phyloP scores from a whole-genome alignment of 768 basidiomycete species.

The Gelatoporia subvermispora region DNA sequence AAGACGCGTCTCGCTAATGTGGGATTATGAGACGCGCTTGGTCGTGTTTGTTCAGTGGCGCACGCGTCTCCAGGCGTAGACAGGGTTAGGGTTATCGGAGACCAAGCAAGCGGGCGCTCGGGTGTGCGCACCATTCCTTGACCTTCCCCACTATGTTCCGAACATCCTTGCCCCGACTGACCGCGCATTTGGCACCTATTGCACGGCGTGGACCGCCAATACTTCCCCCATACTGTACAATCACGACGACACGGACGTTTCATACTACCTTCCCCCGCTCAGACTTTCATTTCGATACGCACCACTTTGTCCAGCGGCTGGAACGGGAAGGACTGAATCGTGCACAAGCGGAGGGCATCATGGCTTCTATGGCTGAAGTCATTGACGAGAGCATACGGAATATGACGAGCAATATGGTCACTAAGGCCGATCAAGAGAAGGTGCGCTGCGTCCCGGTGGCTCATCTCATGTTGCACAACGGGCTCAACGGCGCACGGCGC shows the following conservation, averaged over 20 bases:
- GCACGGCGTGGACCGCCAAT: not conserved
- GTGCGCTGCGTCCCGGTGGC: constrained; percentile 30
- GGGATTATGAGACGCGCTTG: constrained; percentile 8
- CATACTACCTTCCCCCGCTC: constrained; percentile 23
- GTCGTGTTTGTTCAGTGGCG: not conserved
- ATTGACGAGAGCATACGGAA: constrained; percentile 95
- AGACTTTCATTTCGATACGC: constrained; percentile 91
- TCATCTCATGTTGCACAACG: not conserved
- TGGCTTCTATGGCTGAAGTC: constrained; percentile 94
- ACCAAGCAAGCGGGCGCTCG: not conserved
- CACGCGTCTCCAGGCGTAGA: too few relatives aligned
- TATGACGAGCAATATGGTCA: constrained; percentile 95
- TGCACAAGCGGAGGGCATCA: constrained; percentile 93
- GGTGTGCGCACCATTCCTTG: not conserved
- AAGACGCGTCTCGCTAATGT: constrained; percentile 12
- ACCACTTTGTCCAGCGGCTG: constrained; percentile 88
- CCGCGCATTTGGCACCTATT: not conserved
- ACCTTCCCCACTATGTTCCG: constrained; percentile 1
- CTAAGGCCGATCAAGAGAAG: constrained; percentile 95
- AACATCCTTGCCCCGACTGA: not conserved
- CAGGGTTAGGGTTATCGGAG: too few relatives aligned
- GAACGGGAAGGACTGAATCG: constrained; percentile 86
- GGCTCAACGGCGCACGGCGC: not conserved
- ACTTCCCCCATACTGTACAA: not conserved
- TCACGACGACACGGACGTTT: constrained; percentile 16